Conservation (phyloP, 176 grass and related monocot species). For the Puya raimondii region DNA sequence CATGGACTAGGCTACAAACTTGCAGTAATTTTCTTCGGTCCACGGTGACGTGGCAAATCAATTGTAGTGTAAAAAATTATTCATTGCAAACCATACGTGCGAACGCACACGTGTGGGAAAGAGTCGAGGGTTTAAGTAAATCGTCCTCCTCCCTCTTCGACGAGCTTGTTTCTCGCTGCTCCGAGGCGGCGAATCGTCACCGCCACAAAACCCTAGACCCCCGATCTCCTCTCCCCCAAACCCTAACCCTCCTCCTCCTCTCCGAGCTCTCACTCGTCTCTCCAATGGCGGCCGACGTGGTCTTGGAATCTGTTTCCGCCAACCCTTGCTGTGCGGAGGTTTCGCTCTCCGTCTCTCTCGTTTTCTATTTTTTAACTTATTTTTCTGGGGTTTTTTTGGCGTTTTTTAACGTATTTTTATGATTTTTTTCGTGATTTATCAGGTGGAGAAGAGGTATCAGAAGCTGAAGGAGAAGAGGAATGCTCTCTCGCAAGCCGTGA, state of each 20-base stretch:
- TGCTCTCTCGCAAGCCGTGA: conserved; percentile 45
- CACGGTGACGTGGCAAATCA: too few relatives aligned
- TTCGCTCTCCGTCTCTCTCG: background rate
- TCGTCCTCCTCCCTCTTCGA: background rate
- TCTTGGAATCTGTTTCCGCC: background rate
- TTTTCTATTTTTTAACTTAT: background rate
- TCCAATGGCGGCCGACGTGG: conserved; percentile 13
- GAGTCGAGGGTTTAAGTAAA: background rate
- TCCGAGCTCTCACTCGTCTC: conserved; percentile 7
- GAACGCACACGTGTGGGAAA: background rate
- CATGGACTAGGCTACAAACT: too few relatives aligned
- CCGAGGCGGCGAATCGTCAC: background rate
- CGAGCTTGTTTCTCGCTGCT: too few relatives aligned
- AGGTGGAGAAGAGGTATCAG: conserved; percentile 66
- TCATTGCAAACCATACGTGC: background rate
- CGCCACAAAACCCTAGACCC: background rate
- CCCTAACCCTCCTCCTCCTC: background rate
- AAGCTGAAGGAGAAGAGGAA: conserved; percentile 39
- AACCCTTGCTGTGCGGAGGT: conserved; percentile 74
- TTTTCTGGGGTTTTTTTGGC: conserved; percentile 12
- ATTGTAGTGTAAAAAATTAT: too few relatives aligned
- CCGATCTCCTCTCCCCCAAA: conserved; percentile 1
- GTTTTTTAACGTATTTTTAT: background rate
- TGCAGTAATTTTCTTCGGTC: too few relatives aligned
- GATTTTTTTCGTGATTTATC: background rate